Evolutionary conservation across 257 asterid genomes (phyloP), one percentile per base, ranked within the genome.

Genomic region (Solanum medicagineum): DNA sequence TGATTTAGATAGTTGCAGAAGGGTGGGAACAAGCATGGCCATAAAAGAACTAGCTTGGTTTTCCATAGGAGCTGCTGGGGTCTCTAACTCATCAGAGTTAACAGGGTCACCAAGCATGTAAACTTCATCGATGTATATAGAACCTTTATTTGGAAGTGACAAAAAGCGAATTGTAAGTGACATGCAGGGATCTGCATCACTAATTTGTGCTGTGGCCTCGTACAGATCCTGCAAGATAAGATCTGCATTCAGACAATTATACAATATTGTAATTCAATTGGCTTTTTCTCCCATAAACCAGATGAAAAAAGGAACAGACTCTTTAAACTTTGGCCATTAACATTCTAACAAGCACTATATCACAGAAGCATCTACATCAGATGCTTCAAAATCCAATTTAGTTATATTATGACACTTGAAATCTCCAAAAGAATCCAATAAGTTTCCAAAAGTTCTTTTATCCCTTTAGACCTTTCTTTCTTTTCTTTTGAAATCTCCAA

Each of bases 131-230:
- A 97, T 84, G 75, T 71, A 89, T 77, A 93, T 88, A 75, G 87
- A 86, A 13, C 87, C 90, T 91, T 89, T 95, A 88, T 92, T 94
- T 88, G 92, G 97, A 90, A 97, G 98, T 13, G 98, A 95, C 80
- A 95, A 89, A 74, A 97, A 90, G 54, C 98, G 93, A 87, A 95
- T 91, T 29, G 97, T 92, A 85, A 97, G 91, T 24, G 91, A 90
- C 15, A 91, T 87, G 88, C 98, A 97, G 87, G 98, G 96, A 81
- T 94, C 96, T 9, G 90, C 89, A 84, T 94, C 98, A 59, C 88
- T 92, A 86, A 97, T 93, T 87, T 97, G 91, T 53, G 95, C 98
- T 56, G 99, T 95, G 47, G 98, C 99, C 97, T 97, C 99, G 32
- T 94, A 94, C 63, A 94, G 85, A 85, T 95, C 96, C 98, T 97